phyloP scores from a whole-genome alignment of 2,329 filamentous ascomycete species.

The Talaromyces rugulosus region DNA sequence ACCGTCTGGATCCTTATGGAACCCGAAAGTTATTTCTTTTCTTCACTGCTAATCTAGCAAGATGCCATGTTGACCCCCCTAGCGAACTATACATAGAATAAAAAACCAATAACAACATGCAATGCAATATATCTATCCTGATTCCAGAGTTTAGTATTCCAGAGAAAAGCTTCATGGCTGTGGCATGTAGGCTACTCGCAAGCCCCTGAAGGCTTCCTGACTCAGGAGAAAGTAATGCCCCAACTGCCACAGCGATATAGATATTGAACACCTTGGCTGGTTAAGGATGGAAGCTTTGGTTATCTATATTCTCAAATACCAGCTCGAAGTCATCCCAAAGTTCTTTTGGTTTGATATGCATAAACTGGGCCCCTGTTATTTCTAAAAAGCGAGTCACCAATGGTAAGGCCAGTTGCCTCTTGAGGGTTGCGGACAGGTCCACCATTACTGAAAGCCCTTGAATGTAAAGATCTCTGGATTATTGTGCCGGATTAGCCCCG shows the following conservation, averaged over 20 bases:
- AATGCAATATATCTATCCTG: neutral
- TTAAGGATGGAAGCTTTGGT: too few relatives aligned
- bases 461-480: too few relatives aligned
- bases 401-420: too few relatives aligned
- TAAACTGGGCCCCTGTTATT: too few relatives aligned
- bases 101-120: constrained; percentile 17
- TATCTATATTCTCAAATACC: too few relatives aligned
- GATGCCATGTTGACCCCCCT: constrained; percentile 28
- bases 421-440: too few relatives aligned
- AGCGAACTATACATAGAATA: constrained; percentile 20
- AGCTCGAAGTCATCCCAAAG: too few relatives aligned
- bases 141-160: neutral
- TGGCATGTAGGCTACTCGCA: neutral
- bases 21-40: constrained; percentile 23
- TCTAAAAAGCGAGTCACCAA: too few relatives aligned
- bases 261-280: neutral
- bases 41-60: constrained; percentile 27
- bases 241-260: neutral
- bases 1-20: constrained; percentile 23
- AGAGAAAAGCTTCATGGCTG: neutral
- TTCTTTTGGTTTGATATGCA: too few relatives aligned
- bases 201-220: neutral
- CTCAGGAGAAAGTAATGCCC: neutral
- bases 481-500: neutral
- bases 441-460: too few relatives aligned